Conservation (phyloP, 768 basidiomycete species). For the Termitomyces sp. region DNA sequence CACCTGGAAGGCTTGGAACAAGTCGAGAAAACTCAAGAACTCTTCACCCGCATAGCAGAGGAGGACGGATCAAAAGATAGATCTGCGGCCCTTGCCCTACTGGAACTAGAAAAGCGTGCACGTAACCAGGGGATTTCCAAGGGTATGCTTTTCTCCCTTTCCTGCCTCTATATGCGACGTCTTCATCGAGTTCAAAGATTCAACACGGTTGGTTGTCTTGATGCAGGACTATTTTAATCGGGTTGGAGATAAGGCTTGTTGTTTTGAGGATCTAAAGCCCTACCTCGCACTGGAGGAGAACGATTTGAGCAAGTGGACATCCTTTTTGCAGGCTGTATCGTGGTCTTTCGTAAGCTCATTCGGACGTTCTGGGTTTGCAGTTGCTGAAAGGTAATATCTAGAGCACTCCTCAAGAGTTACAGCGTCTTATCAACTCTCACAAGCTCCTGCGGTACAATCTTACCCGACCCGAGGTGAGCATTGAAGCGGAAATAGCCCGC, state of each 20-base stretch:
- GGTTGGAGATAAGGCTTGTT: conserved; percentile 79
- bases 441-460: conserved; percentile 69
- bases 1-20: conserved; percentile 31
- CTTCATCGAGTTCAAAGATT: conserved; percentile 27
- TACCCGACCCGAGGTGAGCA: conserved; percentile 38
- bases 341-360: conserved; percentile 39
- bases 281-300: conserved; percentile 50
- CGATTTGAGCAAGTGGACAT: conserved; percentile 43
- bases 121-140: conserved; percentile 39
- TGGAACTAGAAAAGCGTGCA: conserved; percentile 70
- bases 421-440: conserved; percentile 63
- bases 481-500: conserved; percentile 49
- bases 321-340: conserved; percentile 44
- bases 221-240: conserved; percentile 64
- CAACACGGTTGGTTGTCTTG: conserved; percentile 35
- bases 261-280: conserved; percentile 78
- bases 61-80: conserved; percentile 70
- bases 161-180: background rate
- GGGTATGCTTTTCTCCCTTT: conserved; percentile 24
- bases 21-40: conserved; percentile 36
- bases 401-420: conserved; percentile 51
- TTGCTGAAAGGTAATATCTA: conserved; percentile 17
- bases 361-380: background rate
- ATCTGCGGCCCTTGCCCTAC: conserved; percentile 62
- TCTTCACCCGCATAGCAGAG: conserved; percentile 54